Percentiles rank a stretch among this genome's conserved stretches.
Conservation (phyloP, 306 rosid genomes). For the Medicago ruthenica region DNA sequence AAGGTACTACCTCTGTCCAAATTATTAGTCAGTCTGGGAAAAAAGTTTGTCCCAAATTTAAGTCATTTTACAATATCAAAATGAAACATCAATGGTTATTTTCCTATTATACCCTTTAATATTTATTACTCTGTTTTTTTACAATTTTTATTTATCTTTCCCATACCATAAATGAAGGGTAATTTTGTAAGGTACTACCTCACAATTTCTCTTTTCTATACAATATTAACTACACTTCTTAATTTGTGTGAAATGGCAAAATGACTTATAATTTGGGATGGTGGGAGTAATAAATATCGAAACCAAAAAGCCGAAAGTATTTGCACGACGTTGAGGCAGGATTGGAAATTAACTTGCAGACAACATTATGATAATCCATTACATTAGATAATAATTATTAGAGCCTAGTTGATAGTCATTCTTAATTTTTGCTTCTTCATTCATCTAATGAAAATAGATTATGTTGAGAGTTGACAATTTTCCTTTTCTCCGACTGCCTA, state of each 20-base stretch:
- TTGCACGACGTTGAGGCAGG: conserved; percentile 19
- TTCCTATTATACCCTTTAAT: too few relatives aligned
- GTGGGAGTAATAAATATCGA: background rate
- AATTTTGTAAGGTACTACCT: too few relatives aligned
- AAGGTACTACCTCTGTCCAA: background rate
- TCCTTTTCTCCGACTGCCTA: conserved; percentile 1
- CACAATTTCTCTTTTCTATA: too few relatives aligned
- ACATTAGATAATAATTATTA: conserved; percentile 7
- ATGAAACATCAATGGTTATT: too few relatives aligned
- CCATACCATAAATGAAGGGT: too few relatives aligned
- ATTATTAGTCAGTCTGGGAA: too few relatives aligned
- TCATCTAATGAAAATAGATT: conserved; percentile 1
- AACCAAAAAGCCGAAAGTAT: background rate
- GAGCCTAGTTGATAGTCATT: conserved; percentile 1
- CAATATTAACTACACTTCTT: too few relatives aligned
- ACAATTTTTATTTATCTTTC: too few relatives aligned
- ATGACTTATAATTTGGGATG: background rate
- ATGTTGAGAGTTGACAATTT: conserved; percentile 20
- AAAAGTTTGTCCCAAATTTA: too few relatives aligned
- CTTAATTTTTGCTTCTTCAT: conserved; percentile 3
- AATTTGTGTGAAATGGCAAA: too few relatives aligned
- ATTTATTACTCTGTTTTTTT: too few relatives aligned
- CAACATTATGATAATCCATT: background rate
- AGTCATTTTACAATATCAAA: too few relatives aligned
- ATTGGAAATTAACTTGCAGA: conserved; percentile 13